Evolutionary conservation across 306 rosid genomes (phyloP).

Genomic region (Vicia villosa): DNA sequence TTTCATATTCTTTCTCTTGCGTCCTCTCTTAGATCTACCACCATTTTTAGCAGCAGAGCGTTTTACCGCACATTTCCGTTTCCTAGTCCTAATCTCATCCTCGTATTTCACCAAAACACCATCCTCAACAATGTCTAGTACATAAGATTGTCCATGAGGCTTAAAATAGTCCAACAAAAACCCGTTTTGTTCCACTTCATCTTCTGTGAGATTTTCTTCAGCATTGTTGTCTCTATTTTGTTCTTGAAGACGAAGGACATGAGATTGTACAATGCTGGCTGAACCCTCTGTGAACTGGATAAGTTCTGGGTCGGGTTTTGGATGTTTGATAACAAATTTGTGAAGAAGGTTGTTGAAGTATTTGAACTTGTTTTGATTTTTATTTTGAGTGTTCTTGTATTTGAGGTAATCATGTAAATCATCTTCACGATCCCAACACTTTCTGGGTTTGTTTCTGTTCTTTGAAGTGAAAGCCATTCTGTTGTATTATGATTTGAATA

Average conservation of each 20-base stretch:
- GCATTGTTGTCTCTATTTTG: background rate
- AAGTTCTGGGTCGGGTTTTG: slow-evolving; percentile 1
- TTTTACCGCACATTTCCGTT: slow-evolving; percentile 1
- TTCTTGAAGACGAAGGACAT: background rate
- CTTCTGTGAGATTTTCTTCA: background rate
- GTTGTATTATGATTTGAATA: background rate
- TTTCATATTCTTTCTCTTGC: background rate
- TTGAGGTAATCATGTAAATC: slow-evolving; percentile 27
- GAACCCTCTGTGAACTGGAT: slow-evolving; percentile 11
- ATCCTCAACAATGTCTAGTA: slow-evolving; percentile 32
- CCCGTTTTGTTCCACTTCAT: background rate
- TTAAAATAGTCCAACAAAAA: slow-evolving; percentile 29
- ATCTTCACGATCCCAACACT: slow-evolving; percentile 24
- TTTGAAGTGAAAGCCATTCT: background rate
- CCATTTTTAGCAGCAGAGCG: background rate
- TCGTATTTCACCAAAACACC: slow-evolving; percentile 30
- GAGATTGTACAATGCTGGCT: background rate
- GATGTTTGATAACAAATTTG: background rate
- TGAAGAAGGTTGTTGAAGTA: slow-evolving; percentile 17
- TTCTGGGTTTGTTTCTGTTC: slow-evolving; percentile 1
- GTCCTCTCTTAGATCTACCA: background rate
- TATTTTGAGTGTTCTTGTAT: background rate
- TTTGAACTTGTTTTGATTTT: slow-evolving; percentile 2
- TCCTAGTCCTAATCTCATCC: slow-evolving; percentile 1
- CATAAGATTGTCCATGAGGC: slow-evolving; percentile 31